Evolutionary conservation across 768 basidiomycete genomes (phyloP), one percentile per base, ranked within the genome.

Genomic region (Mrakia blollopis): DNA sequence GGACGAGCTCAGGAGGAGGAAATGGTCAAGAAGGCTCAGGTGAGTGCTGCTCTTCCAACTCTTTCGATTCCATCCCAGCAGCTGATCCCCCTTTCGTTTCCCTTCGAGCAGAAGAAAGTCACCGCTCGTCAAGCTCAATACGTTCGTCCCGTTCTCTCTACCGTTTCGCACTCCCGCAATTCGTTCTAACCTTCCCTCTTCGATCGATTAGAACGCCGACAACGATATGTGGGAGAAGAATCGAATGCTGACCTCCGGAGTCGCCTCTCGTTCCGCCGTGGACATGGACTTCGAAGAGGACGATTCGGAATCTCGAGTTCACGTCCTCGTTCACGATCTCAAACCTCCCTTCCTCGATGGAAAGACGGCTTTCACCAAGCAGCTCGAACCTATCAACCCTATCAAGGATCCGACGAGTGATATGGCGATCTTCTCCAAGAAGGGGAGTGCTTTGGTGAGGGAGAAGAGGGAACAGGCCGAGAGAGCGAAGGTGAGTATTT

Each of bases 201-300:
- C 44, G 11, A 4, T 13, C 11, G 77, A 28, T 6, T 81, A 95
- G 92, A 98, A 98, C 81, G 93, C 93, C 32, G 97, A 99, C 83
- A 98, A 97, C 81, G 97, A 99, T 81, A 85, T 96, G 16, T 99
- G 97, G 97, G 97, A 99, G 86, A 92, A 92, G 11, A 98, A 98
- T 82, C 92, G 96, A 81, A 95, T 99, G 91, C 86, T 93, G 14
- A 93, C 93, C 0, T 98, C 97, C 3, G 97, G 97, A 81, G 91
- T 98, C 28, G 92, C 93, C 0, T 92, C 92, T 13, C 90, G 92
- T 47, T 91, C 89, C 80, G 86, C 89, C 5, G 88, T 99, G 68
- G 94, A 99, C 82, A 87, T 95, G 32, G 95, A 98, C 81, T 94
- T 98, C 80, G 93, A 96, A 81, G 97, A 98, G 81, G 97, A 98